Evolutionary conservation across 2,329 filamentous ascomycete genomes (phyloP), one percentile per base, ranked within the genome.

Genomic region (Clonostachys sp.): DNA sequence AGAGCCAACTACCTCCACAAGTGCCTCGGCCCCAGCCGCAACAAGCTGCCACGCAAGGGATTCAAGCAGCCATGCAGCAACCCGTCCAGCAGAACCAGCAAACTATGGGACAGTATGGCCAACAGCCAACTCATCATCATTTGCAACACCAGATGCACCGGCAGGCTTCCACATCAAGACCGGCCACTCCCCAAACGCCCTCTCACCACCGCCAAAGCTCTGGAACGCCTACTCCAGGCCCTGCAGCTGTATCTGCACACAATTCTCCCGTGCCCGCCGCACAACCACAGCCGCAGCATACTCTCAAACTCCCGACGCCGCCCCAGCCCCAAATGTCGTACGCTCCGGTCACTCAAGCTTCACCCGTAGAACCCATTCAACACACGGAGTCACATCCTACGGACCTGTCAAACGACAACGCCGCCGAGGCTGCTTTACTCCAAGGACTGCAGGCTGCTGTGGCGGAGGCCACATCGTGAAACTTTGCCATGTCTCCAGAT

Each of bases 231-330:
- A 35, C 33, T 38, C 43, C 24, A 30, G 24, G 24, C 24, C 24
- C 24, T 30, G 24, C 9, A 30, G 24, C 8, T 30, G 24, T 30
- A 30, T 30, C 24, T 30, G 10, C 24, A 30, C 24, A 30, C 9
- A 30, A 9, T 34, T 78, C 33, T 75, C 72, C 38, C 65, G 78
- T 45, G 53, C 78, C 53, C 72, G 68, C 18, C 57, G 77, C 41
- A 43, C 50, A 16, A 42, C 17, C 42, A 44, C 48, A 35, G 42
- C 42, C 34, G 33, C 42, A 44, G 24, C 42, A 44, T 14, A 34
- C 30, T 12, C 44, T 24, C 16, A 34, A 45, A 14, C 24, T 12
- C 34, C 44, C 18, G 30, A 17, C n/a, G 16, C 34, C 18, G 12
- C 43, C 30, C n/a, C 42, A 44, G 12, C 20, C 16, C 14, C 34